Conservation (phyloP, 2,329 filamentous ascomycete genomes). For the Colletotrichum lupini region DNA sequence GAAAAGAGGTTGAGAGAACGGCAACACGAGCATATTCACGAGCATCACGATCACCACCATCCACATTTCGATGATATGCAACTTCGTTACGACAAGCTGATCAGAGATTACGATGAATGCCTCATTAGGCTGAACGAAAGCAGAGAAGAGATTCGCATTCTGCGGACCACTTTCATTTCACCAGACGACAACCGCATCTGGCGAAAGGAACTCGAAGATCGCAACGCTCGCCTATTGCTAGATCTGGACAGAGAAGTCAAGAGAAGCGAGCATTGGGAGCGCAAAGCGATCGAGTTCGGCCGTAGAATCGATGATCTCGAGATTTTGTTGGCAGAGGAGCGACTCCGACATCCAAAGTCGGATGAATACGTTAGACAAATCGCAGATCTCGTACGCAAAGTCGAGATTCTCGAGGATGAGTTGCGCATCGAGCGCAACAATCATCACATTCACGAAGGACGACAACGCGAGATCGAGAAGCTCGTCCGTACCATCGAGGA, state of each 20-base stretch:
- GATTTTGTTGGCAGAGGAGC: slow-evolving; percentile 18
- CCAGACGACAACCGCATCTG: slow-evolving; percentile 23
- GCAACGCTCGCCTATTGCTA: slow-evolving; percentile 50
- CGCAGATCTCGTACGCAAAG: slow-evolving; percentile 25
- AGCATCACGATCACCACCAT: not conserved
- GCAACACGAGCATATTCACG: not conserved
- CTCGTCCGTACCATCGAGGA: slow-evolving; percentile 16
- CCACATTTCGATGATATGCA: slow-evolving; percentile 20
- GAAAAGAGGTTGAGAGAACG: slow-evolving; percentile 15
- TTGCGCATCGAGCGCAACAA: slow-evolving; percentile 24
- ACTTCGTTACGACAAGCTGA: slow-evolving; percentile 22
- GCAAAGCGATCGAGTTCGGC: slow-evolving; percentile 59
- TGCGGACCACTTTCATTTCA: slow-evolving; percentile 22
- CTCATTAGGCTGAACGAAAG: slow-evolving; percentile 1
- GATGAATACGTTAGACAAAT: slow-evolving; percentile 25
- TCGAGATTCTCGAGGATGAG: slow-evolving; percentile 28
- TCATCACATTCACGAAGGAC: slow-evolving; percentile 11
- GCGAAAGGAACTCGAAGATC: slow-evolving; percentile 25
- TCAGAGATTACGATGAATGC: slow-evolving; percentile 23
- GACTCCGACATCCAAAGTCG: slow-evolving; percentile 10
- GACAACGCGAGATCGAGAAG: slow-evolving; percentile 23
- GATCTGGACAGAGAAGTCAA: slow-evolving; percentile 95
- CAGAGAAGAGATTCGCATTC: slow-evolving; percentile 17
- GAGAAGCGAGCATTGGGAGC: slow-evolving; percentile 98
- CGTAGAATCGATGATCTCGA: slow-evolving; percentile 24